Base-by-base conservation (phyloP, 176 grass and related monocot genomes). In the Eragrostis nindensis region DNA sequence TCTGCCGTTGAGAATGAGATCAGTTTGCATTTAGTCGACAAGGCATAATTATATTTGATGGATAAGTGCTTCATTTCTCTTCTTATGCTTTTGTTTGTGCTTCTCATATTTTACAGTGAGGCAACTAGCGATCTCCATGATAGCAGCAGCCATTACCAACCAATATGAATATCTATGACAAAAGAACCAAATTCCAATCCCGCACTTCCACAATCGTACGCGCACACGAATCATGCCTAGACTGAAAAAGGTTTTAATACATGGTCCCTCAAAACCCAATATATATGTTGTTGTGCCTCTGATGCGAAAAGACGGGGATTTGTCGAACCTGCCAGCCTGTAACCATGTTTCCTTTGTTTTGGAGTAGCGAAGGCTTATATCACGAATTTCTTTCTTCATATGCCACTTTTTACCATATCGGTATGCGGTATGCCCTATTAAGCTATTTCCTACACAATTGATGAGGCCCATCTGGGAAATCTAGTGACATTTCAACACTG, bases 1-100 rank as follows among this genome's bases (percentile, higher is more conserved):
- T 40, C 67, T 32, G 9, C 46, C n/a, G 73, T 25, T 41, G 39
- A 62, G 55, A 76, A 63, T 63, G 57, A 30, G n/a, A 61, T 76
- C 5, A 21, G 15, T 47, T 12, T 3, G 41, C 25, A 63, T 77
- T 76, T 18, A 46, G 61, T 62, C 55, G 14, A 18, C 25, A 27
- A 3, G 45, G 12, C 13, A 6, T 22, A 30, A 46, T 44, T 54
- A 25, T 9, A 27, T 76, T 76, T 26, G 25, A 24, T 26, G 3
- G 30, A 40, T 21, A 16, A 9, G 3, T 26, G 21, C 32, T 75
- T 22, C 6, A 25, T 7, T 41, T 25, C 13, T 42, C 14, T 25
- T 1, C 12, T 16, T 57, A 11, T 68, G 8, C 11, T 53, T 65
- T 73, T 54, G 32, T 54, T 19, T 55, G 22, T 39, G 49, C 49